phyloP scores from a whole-genome alignment of 78 protist genomes.

The Tieghemostelium lacteum region DNA sequence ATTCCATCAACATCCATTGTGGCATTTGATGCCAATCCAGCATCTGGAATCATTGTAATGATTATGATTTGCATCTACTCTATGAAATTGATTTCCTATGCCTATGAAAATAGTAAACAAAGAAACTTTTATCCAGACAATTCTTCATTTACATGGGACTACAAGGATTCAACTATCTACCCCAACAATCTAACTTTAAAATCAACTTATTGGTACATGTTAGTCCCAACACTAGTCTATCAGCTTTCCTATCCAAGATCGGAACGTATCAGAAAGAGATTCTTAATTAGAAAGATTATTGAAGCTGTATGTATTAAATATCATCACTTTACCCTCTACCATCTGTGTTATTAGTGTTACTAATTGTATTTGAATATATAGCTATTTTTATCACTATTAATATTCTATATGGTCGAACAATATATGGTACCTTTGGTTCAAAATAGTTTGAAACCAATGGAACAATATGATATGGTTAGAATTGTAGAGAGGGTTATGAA shows the following conservation, averaged over 20 bases:
- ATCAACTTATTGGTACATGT: constrained; percentile 64
- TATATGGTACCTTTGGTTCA: constrained; percentile 69
- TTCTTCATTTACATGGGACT: neutral
- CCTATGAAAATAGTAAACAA: constrained; percentile 64
- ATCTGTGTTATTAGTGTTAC: neutral
- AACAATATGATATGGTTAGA: constrained; percentile 34
- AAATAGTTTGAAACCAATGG: constrained; percentile 64
- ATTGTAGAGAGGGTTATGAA: constrained; percentile 71
- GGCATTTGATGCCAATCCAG: constrained; percentile 49
- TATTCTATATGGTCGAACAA: constrained; percentile 63
- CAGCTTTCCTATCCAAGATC: constrained; percentile 77
- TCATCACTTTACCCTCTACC: neutral
- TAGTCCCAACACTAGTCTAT: constrained; percentile 72
- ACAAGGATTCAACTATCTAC: neutral
- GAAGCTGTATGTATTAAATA: constrained; percentile 40
- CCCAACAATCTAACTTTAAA: constrained; percentile 58
- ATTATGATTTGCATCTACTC: constrained; percentile 23
- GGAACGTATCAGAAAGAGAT: constrained; percentile 30
- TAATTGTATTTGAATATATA: neutral
- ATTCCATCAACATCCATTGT: constrained; percentile 15
- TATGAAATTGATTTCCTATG: constrained; percentile 40
- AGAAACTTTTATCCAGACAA: constrained; percentile 48
- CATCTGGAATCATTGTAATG: constrained; percentile 65
- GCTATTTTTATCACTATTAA: constrained; percentile 10
- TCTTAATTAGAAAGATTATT: constrained; percentile 53